phyloP scores from a whole-genome alignment of 257 asterid species.

The Solanum infundibuliforme region DNA sequence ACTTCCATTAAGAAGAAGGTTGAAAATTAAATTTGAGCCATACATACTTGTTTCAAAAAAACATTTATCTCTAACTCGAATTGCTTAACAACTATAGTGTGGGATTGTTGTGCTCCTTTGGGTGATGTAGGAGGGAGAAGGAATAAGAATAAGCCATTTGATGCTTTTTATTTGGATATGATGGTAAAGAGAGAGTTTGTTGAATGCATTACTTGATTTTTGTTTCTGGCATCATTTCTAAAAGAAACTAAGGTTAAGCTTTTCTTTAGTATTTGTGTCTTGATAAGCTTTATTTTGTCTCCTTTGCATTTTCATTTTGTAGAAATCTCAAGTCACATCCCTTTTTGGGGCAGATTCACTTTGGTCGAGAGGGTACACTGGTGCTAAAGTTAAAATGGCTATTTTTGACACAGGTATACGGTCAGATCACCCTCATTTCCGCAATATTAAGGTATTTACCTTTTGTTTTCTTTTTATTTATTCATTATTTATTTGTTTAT shows the following conservation, averaged over 20 bases:
- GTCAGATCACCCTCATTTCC: slow-evolving; percentile 88
- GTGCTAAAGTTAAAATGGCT: slow-evolving; percentile 96
- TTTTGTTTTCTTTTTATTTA: not conserved
- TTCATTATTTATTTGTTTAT: not conserved
- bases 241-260: not conserved
- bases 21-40: not conserved
- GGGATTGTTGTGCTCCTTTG: not conserved
- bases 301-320: slow-evolving; percentile 25
- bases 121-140: not conserved
- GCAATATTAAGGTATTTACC: slow-evolving; percentile 74
- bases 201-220: not conserved
- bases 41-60: not conserved
- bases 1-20: not conserved
- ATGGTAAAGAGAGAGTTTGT: not conserved
- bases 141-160: not conserved
- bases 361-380: slow-evolving; percentile 92
- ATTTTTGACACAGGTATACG: slow-evolving; percentile 97
- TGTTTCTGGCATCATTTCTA: not conserved
- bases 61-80: not conserved
- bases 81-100: not conserved
- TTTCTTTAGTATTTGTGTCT: not conserved
- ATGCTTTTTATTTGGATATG: not conserved
- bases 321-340: slow-evolving; percentile 95
- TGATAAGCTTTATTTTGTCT: not conserved
- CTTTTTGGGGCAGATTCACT: slow-evolving; percentile 91